Conservation (phyloP, 2,329 filamentous ascomycete genomes). For the Ilyonectria sp. region DNA sequence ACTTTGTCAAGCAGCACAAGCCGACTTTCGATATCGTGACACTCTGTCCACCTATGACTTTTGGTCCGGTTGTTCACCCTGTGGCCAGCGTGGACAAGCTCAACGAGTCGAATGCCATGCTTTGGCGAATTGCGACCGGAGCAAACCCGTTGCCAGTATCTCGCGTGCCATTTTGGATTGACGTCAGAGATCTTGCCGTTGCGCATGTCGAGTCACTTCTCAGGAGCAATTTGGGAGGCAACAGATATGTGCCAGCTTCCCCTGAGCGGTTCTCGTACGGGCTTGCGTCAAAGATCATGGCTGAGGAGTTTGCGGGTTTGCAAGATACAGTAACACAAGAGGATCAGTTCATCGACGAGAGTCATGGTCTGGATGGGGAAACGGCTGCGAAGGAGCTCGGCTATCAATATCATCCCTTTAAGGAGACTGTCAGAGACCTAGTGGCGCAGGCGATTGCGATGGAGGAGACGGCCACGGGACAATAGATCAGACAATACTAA, state of each 20-base stretch:
- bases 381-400: conserved; percentile 58
- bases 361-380: conserved; percentile 60
- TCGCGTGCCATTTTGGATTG: conserved; percentile 61
- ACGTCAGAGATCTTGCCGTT: conserved; percentile 62
- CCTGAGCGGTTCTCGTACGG: conserved; percentile 63
- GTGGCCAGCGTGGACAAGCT: conserved; percentile 52
- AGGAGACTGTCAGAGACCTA: conserved; percentile 55
- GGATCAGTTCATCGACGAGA: conserved; percentile 54
- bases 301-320: conserved; percentile 56
- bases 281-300: conserved; percentile 60
- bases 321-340: conserved; percentile 50
- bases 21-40: conserved; percentile 60
- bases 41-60: conserved; percentile 61
- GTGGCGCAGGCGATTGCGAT: conserved; percentile 46
- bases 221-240: conserved; percentile 53
- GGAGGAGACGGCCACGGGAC: not conserved
- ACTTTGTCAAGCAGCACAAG: conserved; percentile 53
- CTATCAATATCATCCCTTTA: conserved; percentile 54
- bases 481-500: not conserved
- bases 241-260: conserved; percentile 58
- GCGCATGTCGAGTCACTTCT: conserved; percentile 62
- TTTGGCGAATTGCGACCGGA: conserved; percentile 59
- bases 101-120: conserved; percentile 59
- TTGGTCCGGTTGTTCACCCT: conserved; percentile 61
- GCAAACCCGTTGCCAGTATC: conserved; percentile 54